Evolutionary conservation across 805 yeast species (phyloP), one percentile per base, ranked within the genome.

Genomic region (Dipodascus geniculatus): DNA sequence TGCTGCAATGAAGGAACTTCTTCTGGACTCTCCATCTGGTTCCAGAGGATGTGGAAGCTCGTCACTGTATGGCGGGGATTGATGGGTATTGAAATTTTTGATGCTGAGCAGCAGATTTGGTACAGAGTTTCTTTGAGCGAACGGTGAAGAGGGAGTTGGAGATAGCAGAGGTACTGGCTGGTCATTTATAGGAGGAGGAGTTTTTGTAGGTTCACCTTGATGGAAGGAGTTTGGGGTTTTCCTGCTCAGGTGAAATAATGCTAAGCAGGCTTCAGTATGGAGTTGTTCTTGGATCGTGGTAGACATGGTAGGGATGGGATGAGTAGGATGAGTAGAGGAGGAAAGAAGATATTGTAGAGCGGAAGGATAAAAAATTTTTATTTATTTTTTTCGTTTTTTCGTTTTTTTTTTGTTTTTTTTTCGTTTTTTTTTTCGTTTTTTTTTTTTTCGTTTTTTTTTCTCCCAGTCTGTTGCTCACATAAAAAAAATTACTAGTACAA

Each of bases 131-230:
- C 44, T 14, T 17, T 38, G 14, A 3, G 20, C 20, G 14, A n/a
- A 38, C 19, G 44, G 44, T 38, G 44, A 38, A 38, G 44, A 38
- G 19, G 44, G 44, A n/a, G 44, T 38, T n/a, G 44, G 44, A n/a
- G 44, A 38, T 38, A 38, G 20, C 14, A 38, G 44, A 38, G 44
- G 44, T 3, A 38, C 44, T 38, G 19, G 44, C 4, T 14, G 11
- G 17, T 38, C 8, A 17, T 38, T n/a, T n/a, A 6, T 6, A n/a
- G 8, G 17, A 11, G 44, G 44, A 11, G 44, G 44, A 28, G 33
- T 28, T 28, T 28, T 28, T 6, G 11, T 28, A 28, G 33, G 33
- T 28, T 28, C 33, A 6, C 11, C 33, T 6, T 6, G 6, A 28
- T 28, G 33, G 11, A 11, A 6, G 11, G 11, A 28, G 33, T 28